phyloP scores from a whole-genome alignment of 306 rosid genomes.

The Bauhinia variegata region DNA sequence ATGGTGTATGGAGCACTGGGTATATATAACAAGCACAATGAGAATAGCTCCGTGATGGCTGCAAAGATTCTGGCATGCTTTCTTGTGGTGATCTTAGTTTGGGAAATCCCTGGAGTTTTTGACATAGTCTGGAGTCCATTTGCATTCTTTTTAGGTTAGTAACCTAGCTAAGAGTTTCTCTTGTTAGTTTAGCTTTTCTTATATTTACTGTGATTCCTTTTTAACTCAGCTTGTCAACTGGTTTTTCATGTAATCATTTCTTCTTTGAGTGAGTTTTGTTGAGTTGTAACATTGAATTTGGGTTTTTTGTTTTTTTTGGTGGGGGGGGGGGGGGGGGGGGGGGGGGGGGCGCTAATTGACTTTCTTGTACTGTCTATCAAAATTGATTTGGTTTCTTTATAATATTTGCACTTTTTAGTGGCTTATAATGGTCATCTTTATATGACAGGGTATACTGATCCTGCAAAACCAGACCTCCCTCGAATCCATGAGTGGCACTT shows the following conservation, averaged over 20 bases:
- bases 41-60: constrained; percentile 76
- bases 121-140: constrained; percentile 77
- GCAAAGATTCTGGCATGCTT: constrained; percentile 84
- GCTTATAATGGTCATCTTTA: constrained; percentile 27
- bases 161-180: constrained; percentile 17
- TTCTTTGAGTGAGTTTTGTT: constrained; percentile 11
- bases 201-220: constrained; percentile 19
- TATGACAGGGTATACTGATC: constrained; percentile 87
- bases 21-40: constrained; percentile 83
- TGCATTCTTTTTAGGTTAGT: constrained; percentile 79
- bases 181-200: constrained; percentile 23
- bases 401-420: constrained; percentile 22
- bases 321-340: no score
- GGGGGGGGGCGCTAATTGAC: no score
- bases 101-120: constrained; percentile 98
- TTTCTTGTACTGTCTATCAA: constrained; percentile 12
- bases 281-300: constrained; percentile 25
- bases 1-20: constrained; percentile 99
- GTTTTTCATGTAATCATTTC: constrained; percentile 5
- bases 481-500: constrained; percentile 97
- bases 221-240: constrained; percentile 27
- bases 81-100: constrained; percentile 83
- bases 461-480: constrained; percentile 90
- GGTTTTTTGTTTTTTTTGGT: neutral
- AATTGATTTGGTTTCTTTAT: no score